A percentile compares a stretch with the other conserved stretches of the same genome.
Conservation (phyloP, 1,284 basidiomycete species). For the Vanrija pseudolonga region DNA sequence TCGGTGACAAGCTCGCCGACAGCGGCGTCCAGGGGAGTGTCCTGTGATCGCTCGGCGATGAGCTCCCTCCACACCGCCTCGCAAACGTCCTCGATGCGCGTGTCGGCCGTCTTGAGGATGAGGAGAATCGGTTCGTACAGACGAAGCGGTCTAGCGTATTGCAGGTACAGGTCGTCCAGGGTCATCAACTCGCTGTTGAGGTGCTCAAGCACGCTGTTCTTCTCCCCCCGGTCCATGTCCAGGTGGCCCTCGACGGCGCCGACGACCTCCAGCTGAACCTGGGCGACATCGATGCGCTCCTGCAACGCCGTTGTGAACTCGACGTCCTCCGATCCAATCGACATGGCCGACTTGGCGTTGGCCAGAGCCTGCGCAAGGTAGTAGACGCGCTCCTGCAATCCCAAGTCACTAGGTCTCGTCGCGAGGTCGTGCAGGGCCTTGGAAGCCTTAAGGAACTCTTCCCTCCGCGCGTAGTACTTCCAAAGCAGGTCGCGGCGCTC, state of each 20-base stretch:
- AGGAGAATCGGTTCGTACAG: constrained; percentile 80
- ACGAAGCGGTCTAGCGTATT: constrained; percentile 83
- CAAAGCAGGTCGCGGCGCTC: constrained; percentile 86
- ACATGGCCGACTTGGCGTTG: constrained; percentile 90
- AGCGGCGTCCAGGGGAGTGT: constrained; percentile 8
- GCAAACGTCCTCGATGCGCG: constrained; percentile 76
- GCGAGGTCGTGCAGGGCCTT: constrained; percentile 82
- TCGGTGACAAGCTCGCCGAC: constrained; percentile 56
- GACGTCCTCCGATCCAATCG: constrained; percentile 69
- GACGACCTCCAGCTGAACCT: constrained; percentile 84
- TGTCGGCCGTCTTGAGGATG: constrained; percentile 89
- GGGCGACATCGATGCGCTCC: constrained; percentile 89
- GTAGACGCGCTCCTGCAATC: constrained; percentile 71
- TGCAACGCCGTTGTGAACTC: constrained; percentile 88
- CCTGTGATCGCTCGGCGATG: constrained; percentile 47
- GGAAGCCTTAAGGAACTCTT: constrained; percentile 78
- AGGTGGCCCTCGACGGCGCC: constrained; percentile 47
- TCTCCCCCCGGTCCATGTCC: constrained; percentile 51
- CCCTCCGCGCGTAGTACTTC: constrained; percentile 94
- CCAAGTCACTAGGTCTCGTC: constrained; percentile 67
- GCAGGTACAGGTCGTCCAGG: constrained; percentile 67
- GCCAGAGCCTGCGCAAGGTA: constrained; percentile 90
- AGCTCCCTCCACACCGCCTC: constrained; percentile 84
- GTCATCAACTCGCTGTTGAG: constrained; percentile 53
- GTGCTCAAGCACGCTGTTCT: constrained; percentile 61